Evolutionary conservation across 2,329 filamentous ascomycete species (phyloP), one percentile per base, ranked within the genome.

Genomic region (Celoporthe dispersa): DNA sequence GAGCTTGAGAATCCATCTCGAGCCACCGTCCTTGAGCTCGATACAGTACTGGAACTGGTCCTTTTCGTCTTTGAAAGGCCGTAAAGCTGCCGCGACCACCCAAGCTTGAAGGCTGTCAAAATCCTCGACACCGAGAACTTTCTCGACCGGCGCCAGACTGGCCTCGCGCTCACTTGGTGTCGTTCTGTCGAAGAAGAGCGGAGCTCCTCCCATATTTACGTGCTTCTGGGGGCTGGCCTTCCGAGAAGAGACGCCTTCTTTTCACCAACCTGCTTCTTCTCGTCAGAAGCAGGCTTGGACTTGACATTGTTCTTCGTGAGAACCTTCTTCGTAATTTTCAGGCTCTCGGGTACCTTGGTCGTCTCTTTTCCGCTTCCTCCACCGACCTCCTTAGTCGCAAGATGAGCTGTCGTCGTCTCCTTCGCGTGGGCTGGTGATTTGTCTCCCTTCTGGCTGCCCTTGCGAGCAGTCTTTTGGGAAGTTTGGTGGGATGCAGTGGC

Each of bases 1-100:
- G 65, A 94, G 83, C 90, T 94, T 35, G n/a, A 71, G 60, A 6
- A 67, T n/a, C 53, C 37, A 68, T n/a, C 53, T 66, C n/a, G 7
- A n/a, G 31, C 59, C 62, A 12, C 22, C 35, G 9, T 14, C 53
- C n/a, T 28, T 84, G 19, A 96, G 80, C 0, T 84, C 83, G 69
- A 92, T 80, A 67, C 90, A 84, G 79, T 93, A 94, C 4, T 82
- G 78, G 77, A 93, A 92, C 63, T 85, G 86, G 37, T 73, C 67
- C 0, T 85, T 85, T 3, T 75, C 68, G 76, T 96, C 92, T 25
- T 79, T 80, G 78, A 91, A 94, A 71, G 92, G 78, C 71, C 88
- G 89, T 75, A 90, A 88, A 14, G 28, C 64, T 28, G 41, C 37
- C 11, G 35, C 41, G 19, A 60, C 53, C 28, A 28, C 35, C 53